Conservation (phyloP, 306 rosid species). For the Rosa persica region DNA sequence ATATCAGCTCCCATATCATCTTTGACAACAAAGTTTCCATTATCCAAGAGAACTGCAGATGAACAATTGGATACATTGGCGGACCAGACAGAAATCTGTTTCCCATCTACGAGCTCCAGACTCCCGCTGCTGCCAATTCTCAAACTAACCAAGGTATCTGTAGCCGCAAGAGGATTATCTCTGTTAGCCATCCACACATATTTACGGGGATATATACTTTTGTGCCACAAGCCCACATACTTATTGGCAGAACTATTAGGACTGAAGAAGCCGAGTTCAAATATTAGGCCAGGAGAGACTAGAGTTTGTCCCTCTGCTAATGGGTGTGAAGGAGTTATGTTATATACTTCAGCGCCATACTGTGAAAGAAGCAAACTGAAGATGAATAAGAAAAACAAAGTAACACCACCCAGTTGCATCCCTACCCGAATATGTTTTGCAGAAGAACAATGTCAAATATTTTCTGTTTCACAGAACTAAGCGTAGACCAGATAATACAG, state of each 20-base stretch:
- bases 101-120: neutral
- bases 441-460: neutral
- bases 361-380: neutral
- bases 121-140: neutral
- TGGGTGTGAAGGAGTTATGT: neutral
- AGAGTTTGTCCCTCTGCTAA: neutral
- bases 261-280: neutral
- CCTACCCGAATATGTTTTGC: neutral
- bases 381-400: neutral
- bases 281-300: neutral
- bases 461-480: neutral
- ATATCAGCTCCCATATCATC: neutral
- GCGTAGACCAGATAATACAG: too few species aligned
- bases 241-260: neutral
- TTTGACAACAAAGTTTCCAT: neutral
- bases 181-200: neutral
- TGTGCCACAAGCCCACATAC: neutral
- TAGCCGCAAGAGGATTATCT: neutral
- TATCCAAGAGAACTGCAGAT: neutral
- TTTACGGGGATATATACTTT: neutral
- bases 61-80: neutral
- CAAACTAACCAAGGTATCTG: neutral
- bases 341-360: neutral
- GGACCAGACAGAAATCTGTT: neutral
- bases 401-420: neutral